Evolutionary conservation across 2,329 filamentous ascomycete species (phyloP), one percentile per base, ranked within the genome.

Genomic region (Nemania serpens): DNA sequence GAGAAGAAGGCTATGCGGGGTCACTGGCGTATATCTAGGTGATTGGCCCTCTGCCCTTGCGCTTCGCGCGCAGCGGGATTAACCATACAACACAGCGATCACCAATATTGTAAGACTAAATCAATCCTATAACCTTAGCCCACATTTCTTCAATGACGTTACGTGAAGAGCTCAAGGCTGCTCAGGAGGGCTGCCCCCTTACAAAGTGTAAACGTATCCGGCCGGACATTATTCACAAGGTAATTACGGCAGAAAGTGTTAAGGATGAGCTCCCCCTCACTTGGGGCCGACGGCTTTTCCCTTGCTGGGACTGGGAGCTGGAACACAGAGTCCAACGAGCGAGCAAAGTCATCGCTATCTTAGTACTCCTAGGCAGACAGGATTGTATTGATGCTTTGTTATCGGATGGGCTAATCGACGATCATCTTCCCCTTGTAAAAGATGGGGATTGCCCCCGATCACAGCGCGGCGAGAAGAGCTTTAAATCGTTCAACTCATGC

Each of bases 351-450:
- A 51, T 51, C 48, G 34, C 34, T 25, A 51, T 51, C 20, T 20
- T 51, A 41, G 36, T 17, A 41, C 34, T 51, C 6, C 1, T 51
- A 39, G 34, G 13, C 9, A 41, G 3, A 51, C 12, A 6, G 12
- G 51, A 36, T 42, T 17, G 17, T 18, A 52, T 54, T n/a, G 39
- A 45, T 36, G 7, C 39, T 54, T n/a, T 54, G 17, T 20, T 54
- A 22, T 15, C 2, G 11, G 51, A 54, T 45, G 41, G 41, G 11
- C 6, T 54, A 17, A 22, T 10, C 6, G 51, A 54, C 9, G 51
- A 54, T 45, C 25, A 54, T n/a, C 41, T 36, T 22, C 39, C 41
- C 20, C 51, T 54, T 20, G 29, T 36, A 2, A 45, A 36, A 17
- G 39, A 45, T 25, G 51, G 17, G n/a, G 45, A 45, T 11, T 54